Base-by-base conservation (phyloP, 257 asterid genomes). In the Prunella vulgaris region DNA sequence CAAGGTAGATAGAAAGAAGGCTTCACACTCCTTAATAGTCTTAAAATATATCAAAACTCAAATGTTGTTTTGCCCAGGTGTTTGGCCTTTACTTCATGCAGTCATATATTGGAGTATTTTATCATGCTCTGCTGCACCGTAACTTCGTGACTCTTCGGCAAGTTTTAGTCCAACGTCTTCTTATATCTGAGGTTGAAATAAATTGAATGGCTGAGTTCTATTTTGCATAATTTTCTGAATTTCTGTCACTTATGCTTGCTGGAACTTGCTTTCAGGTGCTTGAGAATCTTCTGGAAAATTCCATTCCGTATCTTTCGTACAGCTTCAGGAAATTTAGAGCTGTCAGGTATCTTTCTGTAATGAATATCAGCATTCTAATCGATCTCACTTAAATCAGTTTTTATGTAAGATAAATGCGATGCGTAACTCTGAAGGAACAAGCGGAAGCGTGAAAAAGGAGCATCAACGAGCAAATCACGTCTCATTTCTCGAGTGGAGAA, bases 31-130 rank as follows among this genome's bases (percentile, higher is more conserved):
- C 22, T 57, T 27, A 9, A 1, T 48, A 7, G 12, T 24, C 58
- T 33, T 38, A 6, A n/a, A 42, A 48, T 32, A 15, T 27, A 14
- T 53, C 20, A 7, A 35, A 70, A 44, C 42, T 62, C 37, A 25
- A 62, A 14, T 42, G 14, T 72, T 59, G 14, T 27, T 59, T 70
- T 64, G 54, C 44, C 71, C 88, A 94, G 97, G 99, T 93, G 17
- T 93, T 93, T 72, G 99, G 96, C 27, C 95, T 93, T 64, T 90
- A 93, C 71, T 93, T 93, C 84, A 91, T 94, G 99, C 99, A 94
- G 71, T 75, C 97, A 14, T 94, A 94, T 70, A 93, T 94, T 22
- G 99, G 99, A 59, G 77, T 94, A 21, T 94, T 94, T 73, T 94
- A 94, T 75, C 99, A 94, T 73, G 96, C 93, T 49, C 74, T 94